Base-by-base conservation (phyloP, 768 basidiomycete genomes). In the Astraeus odoratus region DNA sequence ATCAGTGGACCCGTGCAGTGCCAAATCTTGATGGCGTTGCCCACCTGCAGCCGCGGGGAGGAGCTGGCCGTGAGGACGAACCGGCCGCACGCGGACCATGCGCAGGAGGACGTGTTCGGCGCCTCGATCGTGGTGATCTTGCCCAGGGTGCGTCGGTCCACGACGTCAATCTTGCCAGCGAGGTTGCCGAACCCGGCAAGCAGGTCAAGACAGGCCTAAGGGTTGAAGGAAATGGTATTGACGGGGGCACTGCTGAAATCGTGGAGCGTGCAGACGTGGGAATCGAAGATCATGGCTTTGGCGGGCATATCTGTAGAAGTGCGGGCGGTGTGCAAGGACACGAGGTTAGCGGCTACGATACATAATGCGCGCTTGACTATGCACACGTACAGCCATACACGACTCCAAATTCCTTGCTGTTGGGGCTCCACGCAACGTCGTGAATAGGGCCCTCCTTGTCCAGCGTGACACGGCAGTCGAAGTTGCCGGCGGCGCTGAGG, bases 231-330 rank as follows among this genome's bases (percentile, higher is more conserved):
- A 45, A 97, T 79, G 66, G 86, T 94, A 67, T 99, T 99, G 66
- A 81, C 81, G 33, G 93, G 93, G 10, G 83, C 78, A 5, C 84
- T 70, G 36, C 93, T 94, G 54, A 98, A 97, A 52, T 97, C 93
- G 61, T 94, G 83, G 29, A 95, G 68, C 2, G 83, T 74, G 44
- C 87, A 83, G 41, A 91, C 89, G 42, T 93, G 86, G 51, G 87
- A 80, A 63, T 98, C 93, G 57, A 97, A 96, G 9, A 97, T 64
- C 74, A 86, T 83, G 0, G 83, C 80, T 64, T 95, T 93, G 4
- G 96, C 90, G 4, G 95, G 96, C 91, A 97, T 97, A 59, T 79
- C 93, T 95, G n/a, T n/a, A n/a, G n/a, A n/a, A n/a, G n/a, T n/a
- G n/a, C n/a, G n/a, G n/a, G n/a, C n/a, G n/a, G n/a, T n/a, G n/a